Percentiles rank a stretch among this genome's conserved stretches.
These are phyloP conservation scores for Bassia scoparia DNA, from an alignment of 148 eudicot species.

Conservation along the genomic window DNA sequence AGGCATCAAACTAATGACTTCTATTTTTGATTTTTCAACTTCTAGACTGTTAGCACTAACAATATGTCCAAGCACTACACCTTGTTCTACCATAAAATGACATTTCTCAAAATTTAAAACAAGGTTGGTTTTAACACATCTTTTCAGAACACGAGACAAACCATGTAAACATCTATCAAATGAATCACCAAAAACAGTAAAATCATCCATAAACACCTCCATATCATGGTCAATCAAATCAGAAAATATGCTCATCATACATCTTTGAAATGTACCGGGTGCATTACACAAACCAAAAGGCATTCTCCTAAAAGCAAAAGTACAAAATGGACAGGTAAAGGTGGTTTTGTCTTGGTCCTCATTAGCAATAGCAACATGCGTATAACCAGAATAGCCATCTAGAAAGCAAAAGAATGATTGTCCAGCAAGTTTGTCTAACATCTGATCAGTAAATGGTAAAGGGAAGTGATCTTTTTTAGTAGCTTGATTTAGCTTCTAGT, in stretches of 20 bases:
- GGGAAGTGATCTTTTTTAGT: background rate
- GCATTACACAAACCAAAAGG: background rate
- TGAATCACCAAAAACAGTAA: too few species aligned
- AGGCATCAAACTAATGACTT: slow-evolving; percentile 11
- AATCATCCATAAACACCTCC: slow-evolving; percentile 18
- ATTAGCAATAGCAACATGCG: background rate
- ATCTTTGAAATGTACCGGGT: background rate
- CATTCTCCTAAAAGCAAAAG: slow-evolving; percentile 3
- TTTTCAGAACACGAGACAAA: background rate
- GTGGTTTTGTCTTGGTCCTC: background rate
- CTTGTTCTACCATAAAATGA: slow-evolving; percentile 25
- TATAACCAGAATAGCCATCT: background rate
- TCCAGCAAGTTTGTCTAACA: background rate
- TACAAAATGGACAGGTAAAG: background rate
- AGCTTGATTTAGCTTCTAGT: background rate
- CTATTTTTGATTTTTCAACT: slow-evolving; percentile 21
- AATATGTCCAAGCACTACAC: slow-evolving; percentile 13
- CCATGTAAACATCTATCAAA: slow-evolving; percentile 17
- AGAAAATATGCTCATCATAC: slow-evolving; percentile 4
- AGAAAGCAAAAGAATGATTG: background rate
- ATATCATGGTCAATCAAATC: slow-evolving; percentile 3
- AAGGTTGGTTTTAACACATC: slow-evolving; percentile 17
- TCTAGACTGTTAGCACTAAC: slow-evolving; percentile 14
- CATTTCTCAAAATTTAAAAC: too few species aligned
- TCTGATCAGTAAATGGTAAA: slow-evolving; percentile 3